Conservation (phyloP, 352 stramenopile genomes). For the Phytophthora cryptogea region DNA sequence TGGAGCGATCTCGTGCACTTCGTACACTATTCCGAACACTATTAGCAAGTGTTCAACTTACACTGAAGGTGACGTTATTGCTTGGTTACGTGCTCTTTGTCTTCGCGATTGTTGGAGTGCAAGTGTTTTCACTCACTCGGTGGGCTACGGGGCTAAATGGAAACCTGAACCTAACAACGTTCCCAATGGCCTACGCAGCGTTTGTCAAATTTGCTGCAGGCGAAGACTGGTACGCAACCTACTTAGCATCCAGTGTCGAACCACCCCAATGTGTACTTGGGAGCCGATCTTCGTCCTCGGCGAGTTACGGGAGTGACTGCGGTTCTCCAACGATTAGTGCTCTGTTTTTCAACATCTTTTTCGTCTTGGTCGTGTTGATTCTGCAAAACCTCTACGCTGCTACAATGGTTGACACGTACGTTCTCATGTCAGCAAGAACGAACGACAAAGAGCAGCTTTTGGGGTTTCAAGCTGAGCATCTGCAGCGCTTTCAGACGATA, state of each 20-base stretch:
- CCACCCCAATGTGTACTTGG: constrained; percentile 63
- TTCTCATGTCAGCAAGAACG: constrained; percentile 73
- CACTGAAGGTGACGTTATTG: constrained; percentile 81
- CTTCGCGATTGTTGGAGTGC: constrained; percentile 81
- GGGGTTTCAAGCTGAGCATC: constrained; percentile 62
- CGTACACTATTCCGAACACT: constrained; percentile 80
- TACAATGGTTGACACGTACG: constrained; percentile 84
- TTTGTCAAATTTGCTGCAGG: constrained; percentile 86
- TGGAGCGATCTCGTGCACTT: constrained; percentile 72
- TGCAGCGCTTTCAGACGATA: constrained; percentile 65
- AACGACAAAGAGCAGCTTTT: constrained; percentile 63
- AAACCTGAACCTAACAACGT: constrained; percentile 80
- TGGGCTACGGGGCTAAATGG: constrained; percentile 77
- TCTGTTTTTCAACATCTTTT: constrained; percentile 83
- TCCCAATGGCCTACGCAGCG: constrained; percentile 67
- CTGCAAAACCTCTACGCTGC: constrained; percentile 84
- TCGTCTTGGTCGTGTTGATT: constrained; percentile 77
- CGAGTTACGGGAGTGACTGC: constrained; percentile 59
- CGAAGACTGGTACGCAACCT: constrained; percentile 86
- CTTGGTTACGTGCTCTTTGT: constrained; percentile 84
- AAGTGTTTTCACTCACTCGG: constrained; percentile 80
- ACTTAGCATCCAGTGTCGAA: constrained; percentile 66
- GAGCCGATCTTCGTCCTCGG: constrained; percentile 21
- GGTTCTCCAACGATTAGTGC: constrained; percentile 63
- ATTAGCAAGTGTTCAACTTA: constrained; percentile 62